These are phyloP conservation scores for Kwoniella dejecticola DNA, from an alignment of 768 basidiomycete genomes.

Conservation along the genomic window DNA sequence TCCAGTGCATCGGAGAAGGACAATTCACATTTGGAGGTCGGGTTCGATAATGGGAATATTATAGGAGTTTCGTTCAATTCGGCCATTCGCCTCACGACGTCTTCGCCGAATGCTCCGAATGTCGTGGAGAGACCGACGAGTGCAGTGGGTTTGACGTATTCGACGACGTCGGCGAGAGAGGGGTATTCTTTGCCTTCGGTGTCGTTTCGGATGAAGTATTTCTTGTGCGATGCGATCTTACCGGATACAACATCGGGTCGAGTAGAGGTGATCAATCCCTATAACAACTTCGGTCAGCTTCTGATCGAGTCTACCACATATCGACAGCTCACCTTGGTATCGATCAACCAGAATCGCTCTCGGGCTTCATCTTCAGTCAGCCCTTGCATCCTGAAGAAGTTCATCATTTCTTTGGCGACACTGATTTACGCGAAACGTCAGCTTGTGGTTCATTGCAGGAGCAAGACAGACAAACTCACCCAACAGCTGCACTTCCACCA, in stretches of 20 bases:
- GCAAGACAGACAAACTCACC: too few relatives aligned
- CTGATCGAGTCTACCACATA: not conserved
- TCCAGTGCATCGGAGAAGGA: constrained; percentile 49
- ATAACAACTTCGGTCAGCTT: constrained; percentile 29
- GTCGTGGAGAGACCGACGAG: constrained; percentile 88
- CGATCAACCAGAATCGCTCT: constrained; percentile 75
- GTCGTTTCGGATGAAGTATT: constrained; percentile 80
- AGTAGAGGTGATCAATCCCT: constrained; percentile 76
- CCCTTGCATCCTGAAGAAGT: constrained; percentile 83
- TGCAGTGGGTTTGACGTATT: constrained; percentile 81
- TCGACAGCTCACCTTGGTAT: constrained; percentile 60
- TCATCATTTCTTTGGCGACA: constrained; percentile 79
- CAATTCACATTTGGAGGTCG: constrained; percentile 57
- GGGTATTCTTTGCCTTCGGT: constrained; percentile 75
- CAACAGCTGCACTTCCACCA: constrained; percentile 87
- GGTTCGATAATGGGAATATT: constrained; percentile 91
- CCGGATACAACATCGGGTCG: constrained; percentile 61
- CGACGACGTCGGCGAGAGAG: constrained; percentile 73
- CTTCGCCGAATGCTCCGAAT: constrained; percentile 71
- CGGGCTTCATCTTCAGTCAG: constrained; percentile 75
- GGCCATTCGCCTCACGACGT: constrained; percentile 75
- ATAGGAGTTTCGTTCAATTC: constrained; percentile 73
- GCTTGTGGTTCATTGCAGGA: too few relatives aligned
- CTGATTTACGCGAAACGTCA: too few relatives aligned
- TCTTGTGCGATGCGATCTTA: constrained; percentile 78